Evolutionary conservation across 2,329 filamentous ascomycete species (phyloP).

Genomic region (Colletotrichum graminicola): DNA sequence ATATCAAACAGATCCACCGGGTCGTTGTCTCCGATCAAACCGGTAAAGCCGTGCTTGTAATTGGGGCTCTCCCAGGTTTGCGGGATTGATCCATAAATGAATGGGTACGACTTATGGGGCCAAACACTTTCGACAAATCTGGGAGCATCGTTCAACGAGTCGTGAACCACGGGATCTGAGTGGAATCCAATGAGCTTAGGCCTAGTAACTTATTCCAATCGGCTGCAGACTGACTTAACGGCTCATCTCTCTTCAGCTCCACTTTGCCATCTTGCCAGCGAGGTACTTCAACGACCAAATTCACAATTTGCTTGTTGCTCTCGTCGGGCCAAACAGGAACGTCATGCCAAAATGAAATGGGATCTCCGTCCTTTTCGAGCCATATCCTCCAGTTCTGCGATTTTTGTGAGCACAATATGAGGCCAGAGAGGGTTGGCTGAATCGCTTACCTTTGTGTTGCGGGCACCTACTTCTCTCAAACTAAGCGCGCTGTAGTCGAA

Average conservation of each 20-base stretch:
- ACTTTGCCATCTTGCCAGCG: slow-evolving; percentile 57
- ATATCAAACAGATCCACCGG: slow-evolving; percentile 58
- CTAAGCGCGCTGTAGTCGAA: slow-evolving; percentile 49
- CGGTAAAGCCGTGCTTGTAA: slow-evolving; percentile 54
- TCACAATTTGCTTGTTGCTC: slow-evolving; percentile 52
- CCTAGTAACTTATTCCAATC: neutral
- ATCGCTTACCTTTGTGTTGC: slow-evolving; percentile 52
- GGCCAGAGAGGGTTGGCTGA: neutral
- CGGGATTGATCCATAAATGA: slow-evolving; percentile 58
- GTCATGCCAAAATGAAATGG: slow-evolving; percentile 58
- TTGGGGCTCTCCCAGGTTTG: slow-evolving; percentile 61
- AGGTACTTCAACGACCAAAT: slow-evolving; percentile 57
- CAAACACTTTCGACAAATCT: slow-evolving; percentile 58
- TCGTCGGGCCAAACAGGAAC: slow-evolving; percentile 54
- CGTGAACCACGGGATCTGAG: slow-evolving; percentile 57
- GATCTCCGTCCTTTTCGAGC: slow-evolving; percentile 54
- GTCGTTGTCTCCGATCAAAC: slow-evolving; percentile 55
- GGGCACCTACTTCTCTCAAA: slow-evolving; percentile 52
- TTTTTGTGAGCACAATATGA: neutral
- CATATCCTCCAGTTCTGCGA: slow-evolving; percentile 56
- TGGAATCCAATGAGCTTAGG: neutral
- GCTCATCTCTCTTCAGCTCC: slow-evolving; percentile 55
- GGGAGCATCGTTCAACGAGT: slow-evolving; percentile 52
- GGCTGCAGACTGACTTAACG: slow-evolving; percentile 48
- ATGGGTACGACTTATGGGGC: slow-evolving; percentile 59